phyloP scores from a whole-genome alignment of 2,329 filamentous ascomycete species.

The Paraconiothyrium sp. region DNA sequence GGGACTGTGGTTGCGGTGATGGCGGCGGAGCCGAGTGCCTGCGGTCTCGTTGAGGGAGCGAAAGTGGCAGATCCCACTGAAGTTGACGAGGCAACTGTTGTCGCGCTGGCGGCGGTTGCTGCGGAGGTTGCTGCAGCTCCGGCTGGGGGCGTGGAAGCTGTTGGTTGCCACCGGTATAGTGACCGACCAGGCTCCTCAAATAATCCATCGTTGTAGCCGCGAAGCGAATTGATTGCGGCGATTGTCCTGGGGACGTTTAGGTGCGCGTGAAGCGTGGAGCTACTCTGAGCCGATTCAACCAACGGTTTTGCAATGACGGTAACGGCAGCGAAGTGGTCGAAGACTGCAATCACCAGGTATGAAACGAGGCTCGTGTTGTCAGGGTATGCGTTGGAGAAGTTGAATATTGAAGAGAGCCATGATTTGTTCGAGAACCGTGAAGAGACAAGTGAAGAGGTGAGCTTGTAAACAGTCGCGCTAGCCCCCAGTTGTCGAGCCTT shows the following conservation, averaged over 20 bases:
- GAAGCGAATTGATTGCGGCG: no score
- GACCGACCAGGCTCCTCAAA: constrained; percentile 7
- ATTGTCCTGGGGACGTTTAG: neutral
- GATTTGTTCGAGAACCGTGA: constrained; percentile 2
- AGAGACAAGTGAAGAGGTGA: constrained; percentile 4
- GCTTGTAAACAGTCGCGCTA: neutral
- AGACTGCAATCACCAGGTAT: neutral
- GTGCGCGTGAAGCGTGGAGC: neutral
- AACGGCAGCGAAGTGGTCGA: neutral
- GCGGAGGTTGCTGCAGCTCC: neutral
- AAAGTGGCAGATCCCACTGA: neutral
- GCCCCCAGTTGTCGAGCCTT: neutral
- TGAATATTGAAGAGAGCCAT: neutral
- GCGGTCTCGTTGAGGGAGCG: neutral
- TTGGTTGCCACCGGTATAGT: neutral
- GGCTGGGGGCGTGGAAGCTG: neutral
- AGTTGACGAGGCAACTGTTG: neutral
- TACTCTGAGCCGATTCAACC: neutral
- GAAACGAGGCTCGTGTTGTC: neutral
- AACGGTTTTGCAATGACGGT: neutral
- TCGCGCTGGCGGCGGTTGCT: constrained; percentile 2
- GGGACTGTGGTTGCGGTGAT: neutral
- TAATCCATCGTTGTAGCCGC: neutral
- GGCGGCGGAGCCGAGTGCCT: neutral
- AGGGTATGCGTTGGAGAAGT: neutral